These are phyloP conservation scores for Opeltia flavorubescens DNA, from an alignment of 495 filamentous ascomycete species.

Conservation along the genomic window DNA sequence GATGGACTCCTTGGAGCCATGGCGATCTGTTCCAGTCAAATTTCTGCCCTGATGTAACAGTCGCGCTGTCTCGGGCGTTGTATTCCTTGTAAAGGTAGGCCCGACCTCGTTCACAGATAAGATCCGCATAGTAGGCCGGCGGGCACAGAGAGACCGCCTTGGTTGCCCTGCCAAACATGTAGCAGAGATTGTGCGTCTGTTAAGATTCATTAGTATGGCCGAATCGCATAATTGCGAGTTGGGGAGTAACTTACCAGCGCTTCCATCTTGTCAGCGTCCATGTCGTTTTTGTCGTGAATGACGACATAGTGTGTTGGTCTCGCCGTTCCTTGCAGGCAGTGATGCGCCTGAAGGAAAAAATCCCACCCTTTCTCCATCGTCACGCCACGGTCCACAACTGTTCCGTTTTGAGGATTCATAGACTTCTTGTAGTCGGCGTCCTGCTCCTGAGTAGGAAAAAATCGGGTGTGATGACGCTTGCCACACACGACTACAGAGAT, in stretches of 20 bases:
- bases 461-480: constrained; percentile 84
- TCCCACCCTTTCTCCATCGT: constrained; percentile 64
- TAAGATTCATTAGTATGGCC: constrained; percentile 17
- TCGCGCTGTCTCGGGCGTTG: constrained; percentile 20
- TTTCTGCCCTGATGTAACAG: constrained; percentile 2
- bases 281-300: constrained; percentile 52
- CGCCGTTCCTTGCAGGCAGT: constrained; percentile 73
- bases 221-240: constrained; percentile 21
- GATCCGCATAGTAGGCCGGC: constrained; percentile 63
- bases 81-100: constrained; percentile 45
- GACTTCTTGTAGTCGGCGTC: constrained; percentile 33
- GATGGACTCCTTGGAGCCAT: constrained; percentile 26
- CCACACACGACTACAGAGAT: constrained; percentile 40
- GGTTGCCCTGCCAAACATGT: constrained; percentile 62
- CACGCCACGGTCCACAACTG: constrained; percentile 77
- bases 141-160: constrained; percentile 61
- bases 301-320: constrained; percentile 61
- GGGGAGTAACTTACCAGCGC: constrained; percentile 16
- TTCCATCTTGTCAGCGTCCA: constrained; percentile 27
- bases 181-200: constrained; percentile 59
- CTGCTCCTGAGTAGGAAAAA: constrained; percentile 44
- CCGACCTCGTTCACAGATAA: constrained; percentile 55
- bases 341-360: constrained; percentile 81
- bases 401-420: constrained; percentile 58
- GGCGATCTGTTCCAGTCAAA: constrained; percentile 17